Evolutionary conservation across 495 filamentous ascomycete genomes (phyloP), one percentile per base, ranked within the genome.

Genomic region (Xylaria longipes): DNA sequence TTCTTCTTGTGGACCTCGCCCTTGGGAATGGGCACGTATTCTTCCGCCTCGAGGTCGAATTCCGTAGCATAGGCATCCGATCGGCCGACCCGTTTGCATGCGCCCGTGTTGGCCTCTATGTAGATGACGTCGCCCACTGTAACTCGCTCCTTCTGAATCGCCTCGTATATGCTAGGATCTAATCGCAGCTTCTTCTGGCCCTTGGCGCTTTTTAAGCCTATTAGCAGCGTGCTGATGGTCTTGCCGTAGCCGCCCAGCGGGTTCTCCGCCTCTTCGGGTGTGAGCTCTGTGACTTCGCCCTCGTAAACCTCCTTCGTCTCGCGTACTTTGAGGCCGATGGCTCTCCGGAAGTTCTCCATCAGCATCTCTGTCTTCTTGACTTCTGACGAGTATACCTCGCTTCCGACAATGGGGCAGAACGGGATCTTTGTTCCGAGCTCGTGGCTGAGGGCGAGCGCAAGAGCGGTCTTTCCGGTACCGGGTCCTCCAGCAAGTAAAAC

Each of bases 1-100:
- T 99, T 99, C 89, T 98, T 97, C 87, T 98, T 99, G 84, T 98
- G 96, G 48, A 99, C 96, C 75, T 99, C 96, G 52, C 96, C 96
- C 83, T 99, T 98, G 25, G 96, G 96, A 70, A 99, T 96, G 5
- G 96, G 96, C 62, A 98, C 96, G 80, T 98, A 98, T 80, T 99
- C 96, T 79, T 98, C 96, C 0, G 96, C 96, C 85, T 98, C 96
- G 25, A 98, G 89, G 84, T 99, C 96, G 80, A 98, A 99, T 77
- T 99, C 96, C 25, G 96, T 98, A 27, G 94, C 94, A 80, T 97
- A 98, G 27, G 96, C 95, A 77, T 98, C 97, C 11, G 93, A 96
- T 71, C 96, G 87, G 22, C 96, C 96, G 9, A 99, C 96, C 74
- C 96, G 87, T 86, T 98, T 99, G 81, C 96, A 97, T 48, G 96